These are phyloP conservation scores for Phytophthora chlamydospora DNA, from an alignment of 352 stramenopile genomes.

Conservation along the genomic window DNA sequence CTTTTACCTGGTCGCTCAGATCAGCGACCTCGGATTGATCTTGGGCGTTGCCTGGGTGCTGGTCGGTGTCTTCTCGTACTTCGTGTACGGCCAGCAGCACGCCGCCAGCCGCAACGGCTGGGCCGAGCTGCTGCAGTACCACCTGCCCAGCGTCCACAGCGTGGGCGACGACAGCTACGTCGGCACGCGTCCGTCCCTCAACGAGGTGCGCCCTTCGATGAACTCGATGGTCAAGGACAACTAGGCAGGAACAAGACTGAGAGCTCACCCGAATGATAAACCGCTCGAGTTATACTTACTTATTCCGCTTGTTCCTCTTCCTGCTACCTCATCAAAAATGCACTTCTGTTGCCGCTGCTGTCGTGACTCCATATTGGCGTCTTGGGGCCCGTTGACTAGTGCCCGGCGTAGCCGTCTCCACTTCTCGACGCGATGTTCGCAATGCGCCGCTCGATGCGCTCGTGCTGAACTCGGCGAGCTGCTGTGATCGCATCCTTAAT, in stretches of 20 bases:
- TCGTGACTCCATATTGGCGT: neutral
- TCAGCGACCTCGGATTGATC: conserved; percentile 46
- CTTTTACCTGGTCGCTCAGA: conserved; percentile 58
- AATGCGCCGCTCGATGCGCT: conserved; percentile 68
- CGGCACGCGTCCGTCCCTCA: conserved; percentile 38
- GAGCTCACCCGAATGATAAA: conserved; percentile 22
- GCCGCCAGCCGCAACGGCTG: conserved; percentile 47
- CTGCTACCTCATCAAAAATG: conserved; percentile 20
- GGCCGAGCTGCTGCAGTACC: conserved; percentile 42
- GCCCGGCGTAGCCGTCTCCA: conserved; percentile 40
- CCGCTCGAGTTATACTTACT: conserved; percentile 31
- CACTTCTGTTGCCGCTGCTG: conserved; percentile 2
- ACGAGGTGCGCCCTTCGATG: conserved; percentile 56
- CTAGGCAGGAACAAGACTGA: conserved; percentile 17
- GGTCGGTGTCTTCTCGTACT: conserved; percentile 50
- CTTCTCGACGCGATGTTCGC: conserved; percentile 53
- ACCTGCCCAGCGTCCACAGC: conserved; percentile 36
- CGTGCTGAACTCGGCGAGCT: conserved; percentile 54
- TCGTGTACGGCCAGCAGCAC: conserved; percentile 53
- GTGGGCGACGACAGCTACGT: conserved; percentile 41
- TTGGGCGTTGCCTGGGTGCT: conserved; percentile 44
- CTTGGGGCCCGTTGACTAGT: conserved; percentile 17
- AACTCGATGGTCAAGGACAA: conserved; percentile 46
- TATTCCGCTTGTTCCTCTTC: conserved; percentile 19
- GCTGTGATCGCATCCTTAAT: conserved; percentile 63